Evolutionary conservation across 345 rosid genomes (phyloP), one percentile per base, ranked within the genome.

Genomic region (Citrus hindsii): DNA sequence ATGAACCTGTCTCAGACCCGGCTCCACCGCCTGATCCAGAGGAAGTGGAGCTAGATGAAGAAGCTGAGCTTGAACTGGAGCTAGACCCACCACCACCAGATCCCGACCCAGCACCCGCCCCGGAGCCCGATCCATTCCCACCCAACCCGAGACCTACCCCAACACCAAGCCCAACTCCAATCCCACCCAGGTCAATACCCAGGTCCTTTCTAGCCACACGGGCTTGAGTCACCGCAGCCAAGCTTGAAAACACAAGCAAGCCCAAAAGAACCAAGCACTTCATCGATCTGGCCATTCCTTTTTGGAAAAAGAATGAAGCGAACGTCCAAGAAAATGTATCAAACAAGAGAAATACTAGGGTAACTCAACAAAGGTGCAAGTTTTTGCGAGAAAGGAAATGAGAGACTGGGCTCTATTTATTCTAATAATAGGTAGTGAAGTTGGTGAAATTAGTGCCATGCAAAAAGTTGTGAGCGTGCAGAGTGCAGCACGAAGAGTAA

Each of bases 111-210:
- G 90, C 85, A 14, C 93, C 95, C 14, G 92, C 88, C 58, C 89
- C 89, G 0, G 93, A 86, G 5, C 93, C 91, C 9, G 92, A 85
- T 2, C 92, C 93, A 14, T 80, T 75, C 13, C 95, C 95, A 7
- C 95, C 92, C 22, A 92, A 72, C 48, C 95, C 98, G 70, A 92
- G 58, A 27, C 98, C 94, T 12, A 85, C 1, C 6, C 92, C 95
- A 28, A 86, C 80, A n/a, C 97, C 97, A 59, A 85, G 0, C 67
- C 98, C 97, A 63, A 89, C 77, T 14, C 98, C 95, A 40, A 89
- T 53, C 22, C 98, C 98, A 3, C 95, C 97, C 28, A 91, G 90
- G 87, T 94, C 93, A 61, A 92, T 1, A 7, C 94, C 97, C 33
- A 94, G 83, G 82, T 94, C 94, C 80, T 94, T 88, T 63, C 97